Conservation (phyloP, 495 filamentous ascomycete genomes). For the Bacidia gigantensis region DNA sequence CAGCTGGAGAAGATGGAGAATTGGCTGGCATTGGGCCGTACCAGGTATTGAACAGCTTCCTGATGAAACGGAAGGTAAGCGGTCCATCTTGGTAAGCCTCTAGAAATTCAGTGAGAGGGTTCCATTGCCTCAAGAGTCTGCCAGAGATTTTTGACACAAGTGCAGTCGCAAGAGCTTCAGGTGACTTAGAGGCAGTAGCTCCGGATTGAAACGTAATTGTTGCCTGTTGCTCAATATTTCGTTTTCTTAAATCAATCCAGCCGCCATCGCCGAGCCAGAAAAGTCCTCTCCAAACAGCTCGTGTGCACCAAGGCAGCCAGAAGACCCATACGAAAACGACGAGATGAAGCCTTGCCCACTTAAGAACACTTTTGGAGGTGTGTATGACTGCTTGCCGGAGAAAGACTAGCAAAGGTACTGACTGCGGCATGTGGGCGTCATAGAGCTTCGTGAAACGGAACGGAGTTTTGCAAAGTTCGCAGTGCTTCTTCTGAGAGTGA, state of each 20-base stretch:
- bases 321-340: constrained; percentile 81
- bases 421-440: constrained; percentile 76
- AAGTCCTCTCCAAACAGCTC: constrained; percentile 76
- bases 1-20: constrained; percentile 4
- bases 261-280: constrained; percentile 95
- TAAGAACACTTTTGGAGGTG: constrained; percentile 49
- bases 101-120: constrained; percentile 30
- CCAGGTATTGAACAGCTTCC: constrained; percentile 17
- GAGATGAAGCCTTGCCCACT: constrained; percentile 62
- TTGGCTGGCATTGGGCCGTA: not conserved
- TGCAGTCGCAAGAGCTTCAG: constrained; percentile 20
- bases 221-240: constrained; percentile 6
- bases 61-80: constrained; percentile 33
- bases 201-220: not conserved
- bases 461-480: constrained; percentile 95
- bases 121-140: constrained; percentile 20
- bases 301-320: constrained; percentile 79
- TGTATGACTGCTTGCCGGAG: constrained; percentile 60
- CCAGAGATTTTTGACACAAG: constrained; percentile 18
- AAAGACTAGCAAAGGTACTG: constrained; percentile 68
- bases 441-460: constrained; percentile 98
- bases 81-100: constrained; percentile 36
- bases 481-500: constrained; percentile 97
- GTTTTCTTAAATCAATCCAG: constrained; percentile 41
- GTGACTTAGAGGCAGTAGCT: constrained; percentile 8